Base-by-base conservation (phyloP, 2,329 filamentous ascomycete species). In the Fusarium sp. region DNA sequence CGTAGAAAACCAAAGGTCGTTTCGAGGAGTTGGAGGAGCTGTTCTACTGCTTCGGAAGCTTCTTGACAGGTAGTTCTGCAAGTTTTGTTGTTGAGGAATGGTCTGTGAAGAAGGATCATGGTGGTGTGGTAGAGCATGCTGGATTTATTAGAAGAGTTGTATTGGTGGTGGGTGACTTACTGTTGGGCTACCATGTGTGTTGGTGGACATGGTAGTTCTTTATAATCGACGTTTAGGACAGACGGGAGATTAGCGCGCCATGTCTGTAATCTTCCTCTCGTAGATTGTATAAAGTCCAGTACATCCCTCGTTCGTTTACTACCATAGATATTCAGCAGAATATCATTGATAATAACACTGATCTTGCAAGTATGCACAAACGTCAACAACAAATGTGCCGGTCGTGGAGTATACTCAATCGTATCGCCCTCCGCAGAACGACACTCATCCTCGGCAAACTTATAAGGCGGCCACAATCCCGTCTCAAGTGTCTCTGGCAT, bases 321-420 rank as follows among this genome's bases (percentile, higher is more conserved):
- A 2, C 55, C 55, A 12, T 58, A 58, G 6, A 58, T 19, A 18
- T 21, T 19, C 0, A 58, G 37, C 1, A 58, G 37, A 6, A 58
- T 28, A n/a, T 58, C 55, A 1, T 28, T 58, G 8, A 58, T 58
- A 1, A 58, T 34, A 3, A 55, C 21, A 16, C 55, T 55, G 3
- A 58, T 58, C 4, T 44, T 58, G 55, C 55, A 58, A 0, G 55
- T 58, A 16, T 43, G 41, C 18, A 49, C 37, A 26, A 58, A 58
- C 1, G 49, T 43, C 0, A 55, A 8, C 1, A 58, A 4, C 1
- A 58, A 0, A n/a, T 44, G 37, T 0, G 55, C 53, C 3, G 21
- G 21, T 12, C 28, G 26, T 1, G 46, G 34, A 1, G 6, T n/a
- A 34, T 58, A 53, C 0, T 3, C 1, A 13, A 21, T 53, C n/a